These are phyloP conservation scores for Pterulicium gracile DNA, from an alignment of 1,284 basidiomycete genomes.

Conservation along the genomic window DNA sequence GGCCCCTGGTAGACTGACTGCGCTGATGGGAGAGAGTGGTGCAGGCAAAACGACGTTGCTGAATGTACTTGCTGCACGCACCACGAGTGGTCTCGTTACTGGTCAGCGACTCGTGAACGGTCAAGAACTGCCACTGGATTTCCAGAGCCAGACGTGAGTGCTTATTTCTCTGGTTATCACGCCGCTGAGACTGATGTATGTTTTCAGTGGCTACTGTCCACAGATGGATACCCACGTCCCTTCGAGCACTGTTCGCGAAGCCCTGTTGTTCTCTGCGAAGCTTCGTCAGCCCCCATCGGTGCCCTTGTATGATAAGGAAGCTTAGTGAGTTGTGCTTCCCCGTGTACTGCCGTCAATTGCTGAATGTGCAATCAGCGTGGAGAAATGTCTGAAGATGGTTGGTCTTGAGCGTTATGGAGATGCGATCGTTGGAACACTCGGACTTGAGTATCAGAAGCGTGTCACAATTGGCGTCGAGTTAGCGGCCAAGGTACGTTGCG, in stretches of 20 bases:
- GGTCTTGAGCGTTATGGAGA: constrained; percentile 65
- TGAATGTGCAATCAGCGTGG: constrained; percentile 37
- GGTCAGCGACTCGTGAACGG: constrained; percentile 79
- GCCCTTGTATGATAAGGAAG: constrained; percentile 63
- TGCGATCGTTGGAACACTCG: constrained; percentile 67
- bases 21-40: constrained; percentile 75
- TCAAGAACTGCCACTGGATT: constrained; percentile 56
- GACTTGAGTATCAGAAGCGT: constrained; percentile 71
- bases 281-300: constrained; percentile 69
- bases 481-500: constrained; percentile 45
- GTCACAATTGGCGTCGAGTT: constrained; percentile 79
- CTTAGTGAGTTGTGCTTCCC: constrained; percentile 38
- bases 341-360: neutral
- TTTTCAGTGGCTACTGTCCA: constrained; percentile 57
- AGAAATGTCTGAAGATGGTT: constrained; percentile 71
- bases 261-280: constrained; percentile 73
- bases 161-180: constrained; percentile 29
- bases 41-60: constrained; percentile 72
- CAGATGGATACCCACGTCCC: constrained; percentile 75
- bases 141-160: constrained; percentile 56
- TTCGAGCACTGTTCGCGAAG: constrained; percentile 74
- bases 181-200: neutral
- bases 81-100: constrained; percentile 69
- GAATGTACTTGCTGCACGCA: constrained; percentile 76
- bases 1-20: constrained; percentile 69